phyloP scores from a whole-genome alignment of 2,329 filamentous ascomycete genomes.

The Plenodomus lindquistii region DNA sequence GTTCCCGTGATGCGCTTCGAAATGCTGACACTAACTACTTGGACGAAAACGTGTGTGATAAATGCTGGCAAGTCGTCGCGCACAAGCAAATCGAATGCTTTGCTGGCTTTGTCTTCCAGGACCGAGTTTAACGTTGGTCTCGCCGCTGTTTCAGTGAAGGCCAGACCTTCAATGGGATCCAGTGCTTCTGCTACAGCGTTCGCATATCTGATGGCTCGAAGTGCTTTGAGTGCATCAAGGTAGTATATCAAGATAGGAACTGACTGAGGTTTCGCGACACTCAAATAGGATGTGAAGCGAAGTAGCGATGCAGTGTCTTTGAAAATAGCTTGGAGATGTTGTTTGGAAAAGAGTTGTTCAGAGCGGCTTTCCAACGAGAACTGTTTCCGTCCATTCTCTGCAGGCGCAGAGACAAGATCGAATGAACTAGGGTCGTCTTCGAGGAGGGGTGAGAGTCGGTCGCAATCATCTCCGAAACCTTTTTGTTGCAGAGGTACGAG shows the following conservation, averaged over 20 bases:
- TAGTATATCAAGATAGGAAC: conserved; percentile 72
- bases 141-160: conserved; percentile 58
- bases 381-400: conserved; percentile 28
- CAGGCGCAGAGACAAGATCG: conserved; percentile 54
- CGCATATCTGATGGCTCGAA: conserved; percentile 71
- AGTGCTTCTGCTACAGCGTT: conserved; percentile 69
- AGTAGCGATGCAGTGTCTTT: conserved; percentile 64
- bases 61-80: conserved; percentile 73
- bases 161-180: conserved; percentile 58
- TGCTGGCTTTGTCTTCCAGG: conserved; percentile 65
- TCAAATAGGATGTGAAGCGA: conserved; percentile 70
- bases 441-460: conserved; percentile 52
- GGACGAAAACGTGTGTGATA: conserved; percentile 69
- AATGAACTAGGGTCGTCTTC: conserved; percentile 60
- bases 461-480: conserved; percentile 45
- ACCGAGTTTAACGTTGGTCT: conserved; percentile 60
- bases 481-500: conserved; percentile 51
- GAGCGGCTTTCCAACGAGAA: conserved; percentile 67
- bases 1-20: conserved; percentile 69
- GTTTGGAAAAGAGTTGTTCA: conserved; percentile 66
- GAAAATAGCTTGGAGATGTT: conserved; percentile 69
- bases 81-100: conserved; percentile 67
- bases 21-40: conserved; percentile 71
- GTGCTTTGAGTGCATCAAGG: conserved; percentile 70
- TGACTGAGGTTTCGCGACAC: conserved; percentile 62